phyloP scores from a whole-genome alignment of 345 rosid genomes.

The Clausena lansium region DNA sequence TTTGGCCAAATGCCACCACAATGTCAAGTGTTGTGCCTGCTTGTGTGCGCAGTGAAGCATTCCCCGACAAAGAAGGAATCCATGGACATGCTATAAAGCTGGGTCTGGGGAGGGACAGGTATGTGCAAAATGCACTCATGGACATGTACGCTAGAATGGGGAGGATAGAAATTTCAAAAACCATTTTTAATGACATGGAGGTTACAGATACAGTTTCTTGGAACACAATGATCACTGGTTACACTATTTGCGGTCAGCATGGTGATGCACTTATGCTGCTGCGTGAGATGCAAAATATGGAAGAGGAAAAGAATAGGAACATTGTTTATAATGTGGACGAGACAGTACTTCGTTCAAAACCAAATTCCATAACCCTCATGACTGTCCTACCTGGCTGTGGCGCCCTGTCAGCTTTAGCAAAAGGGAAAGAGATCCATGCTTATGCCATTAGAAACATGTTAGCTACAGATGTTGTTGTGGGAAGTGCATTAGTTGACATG shows the following conservation, averaged over 20 bases:
- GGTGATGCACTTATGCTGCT: conserved; percentile 61
- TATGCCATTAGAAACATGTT: conserved; percentile 70
- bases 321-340: conserved; percentile 17
- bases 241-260: conserved; percentile 49
- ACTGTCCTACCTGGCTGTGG: conserved; percentile 84
- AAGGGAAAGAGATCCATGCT: conserved; percentile 89
- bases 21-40: conserved; percentile 81
- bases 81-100: conserved; percentile 74
- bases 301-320: conserved; percentile 15
- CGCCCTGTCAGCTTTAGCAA: conserved; percentile 65
- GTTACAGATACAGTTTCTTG: conserved; percentile 72
- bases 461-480: conserved; percentile 73
- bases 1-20: conserved; percentile 75
- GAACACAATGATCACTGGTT: conserved; percentile 87
- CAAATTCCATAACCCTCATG: conserved; percentile 83
- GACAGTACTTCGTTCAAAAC: conserved; percentile 36
- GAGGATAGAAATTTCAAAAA: conserved; percentile 47
- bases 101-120: conserved; percentile 56
- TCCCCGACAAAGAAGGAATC: conserved; percentile 60
- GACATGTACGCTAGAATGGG: conserved; percentile 86
- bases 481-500: conserved; percentile 91
- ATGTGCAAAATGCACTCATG: conserved; percentile 83
- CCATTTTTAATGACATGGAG: conserved; percentile 62
- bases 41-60: conserved; percentile 53
- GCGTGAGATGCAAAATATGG: conserved; percentile 56